Conservation (phyloP, 805 yeast genomes). For the Metschnikowia amazonensis region DNA sequence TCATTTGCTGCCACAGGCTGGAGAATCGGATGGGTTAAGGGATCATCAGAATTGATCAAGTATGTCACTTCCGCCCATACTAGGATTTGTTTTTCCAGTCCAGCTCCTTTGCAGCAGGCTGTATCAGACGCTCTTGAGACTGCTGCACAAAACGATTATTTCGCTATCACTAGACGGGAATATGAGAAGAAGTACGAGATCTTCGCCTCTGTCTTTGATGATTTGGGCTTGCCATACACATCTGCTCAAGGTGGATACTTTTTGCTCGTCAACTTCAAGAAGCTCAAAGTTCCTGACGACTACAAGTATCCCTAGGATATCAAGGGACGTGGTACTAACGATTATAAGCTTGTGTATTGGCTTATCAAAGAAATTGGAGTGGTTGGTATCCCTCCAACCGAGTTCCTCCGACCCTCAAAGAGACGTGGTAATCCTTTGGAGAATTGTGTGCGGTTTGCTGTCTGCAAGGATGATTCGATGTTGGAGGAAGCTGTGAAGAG, state of each 20-base stretch:
- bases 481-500: conserved; percentile 79
- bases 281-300: conserved; percentile 72
- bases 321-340: conserved; percentile 61
- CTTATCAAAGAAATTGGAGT: conserved; percentile 88
- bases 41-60: conserved; percentile 74
- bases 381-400: conserved; percentile 97
- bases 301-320: conserved; percentile 72
- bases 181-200: conserved; percentile 71
- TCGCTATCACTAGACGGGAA: conserved; percentile 60
- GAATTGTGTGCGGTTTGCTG: conserved; percentile 86
- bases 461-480: conserved; percentile 85
- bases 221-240: conserved; percentile 84
- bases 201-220: conserved; percentile 76
- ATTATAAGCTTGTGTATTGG: conserved; percentile 90
- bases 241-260: conserved; percentile 92
- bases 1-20: conserved; percentile 99
- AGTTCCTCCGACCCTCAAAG: conserved; percentile 70
- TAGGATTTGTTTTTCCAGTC: conserved; percentile 86
- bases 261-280: conserved; percentile 80
- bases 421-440: conserved; percentile 66
- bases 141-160: conserved; percentile 64
- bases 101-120: conserved; percentile 91
- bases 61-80: conserved; percentile 89
- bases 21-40: conserved; percentile 96
- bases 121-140: conserved; percentile 69